phyloP scores from a whole-genome alignment of 2,329 filamentous ascomycete genomes.

The Colletotrichum caudatum region DNA sequence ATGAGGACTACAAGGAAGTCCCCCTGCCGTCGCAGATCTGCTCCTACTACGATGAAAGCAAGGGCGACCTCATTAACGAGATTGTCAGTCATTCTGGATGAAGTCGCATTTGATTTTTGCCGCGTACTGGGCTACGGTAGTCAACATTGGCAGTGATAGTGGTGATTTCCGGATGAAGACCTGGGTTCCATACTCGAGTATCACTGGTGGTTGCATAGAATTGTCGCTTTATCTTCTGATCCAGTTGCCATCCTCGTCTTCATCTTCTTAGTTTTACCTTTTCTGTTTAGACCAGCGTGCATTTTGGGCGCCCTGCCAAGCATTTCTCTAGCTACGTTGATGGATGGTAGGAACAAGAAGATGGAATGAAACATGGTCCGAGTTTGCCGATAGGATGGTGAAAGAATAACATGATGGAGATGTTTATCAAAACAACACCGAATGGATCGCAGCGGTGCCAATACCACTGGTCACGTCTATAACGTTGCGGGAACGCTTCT shows the following conservation, averaged over 20 bases:
- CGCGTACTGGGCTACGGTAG: neutral
- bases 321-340: neutral
- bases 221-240: neutral
- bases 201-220: neutral
- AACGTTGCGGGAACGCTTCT: slow-evolving; percentile 28
- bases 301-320: neutral
- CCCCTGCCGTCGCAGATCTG: slow-evolving; percentile 92
- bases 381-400: too few species aligned
- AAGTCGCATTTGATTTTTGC: slow-evolving; percentile 16
- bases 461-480: slow-evolving; percentile 26
- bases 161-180: neutral
- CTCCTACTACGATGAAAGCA: slow-evolving; percentile 75
- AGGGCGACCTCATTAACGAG: slow-evolving; percentile 86
- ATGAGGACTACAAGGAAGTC: slow-evolving; percentile 88
- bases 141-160: neutral
- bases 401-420: neutral
- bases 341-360: neutral
- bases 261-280: neutral
- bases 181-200: neutral
- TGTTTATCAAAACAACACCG: neutral
- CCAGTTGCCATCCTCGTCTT: neutral
- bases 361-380: neutral
- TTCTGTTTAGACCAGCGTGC: neutral
- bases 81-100: slow-evolving; percentile 95
- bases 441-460: neutral